Evolutionary conservation across 371 early-diverging fungal genomes (phyloP).

Genomic region (Mortierella sp.): DNA sequence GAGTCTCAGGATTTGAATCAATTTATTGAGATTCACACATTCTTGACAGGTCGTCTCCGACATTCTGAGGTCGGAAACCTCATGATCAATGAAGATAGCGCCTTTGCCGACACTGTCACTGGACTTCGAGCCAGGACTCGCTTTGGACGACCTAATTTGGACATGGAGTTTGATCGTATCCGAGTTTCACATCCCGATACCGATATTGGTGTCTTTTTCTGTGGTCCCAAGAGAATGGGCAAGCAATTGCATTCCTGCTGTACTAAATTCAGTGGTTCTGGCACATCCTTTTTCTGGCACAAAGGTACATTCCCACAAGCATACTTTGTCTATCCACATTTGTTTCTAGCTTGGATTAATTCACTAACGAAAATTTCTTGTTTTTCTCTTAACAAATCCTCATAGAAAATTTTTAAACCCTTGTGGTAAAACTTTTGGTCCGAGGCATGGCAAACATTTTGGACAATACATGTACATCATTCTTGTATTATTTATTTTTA

Average conservation of each 20-base stretch:
- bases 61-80: conserved; percentile 41
- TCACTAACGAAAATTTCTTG: not conserved
- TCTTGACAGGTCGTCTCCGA: conserved; percentile 75
- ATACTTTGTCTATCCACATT: not conserved
- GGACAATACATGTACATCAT: not conserved
- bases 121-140: not conserved
- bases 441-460: conserved; percentile 1
- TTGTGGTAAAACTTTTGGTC: not conserved
- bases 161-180: conserved; percentile 56
- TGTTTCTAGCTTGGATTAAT: not conserved
- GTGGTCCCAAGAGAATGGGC: conserved; percentile 67
- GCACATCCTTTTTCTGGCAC: conserved; percentile 55
- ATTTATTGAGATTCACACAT: conserved; percentile 79
- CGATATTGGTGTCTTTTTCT: conserved; percentile 72
- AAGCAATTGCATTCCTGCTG: conserved; percentile 66
- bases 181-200: conserved; percentile 58
- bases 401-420: conserved; percentile 35
- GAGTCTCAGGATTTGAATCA: conserved; percentile 73
- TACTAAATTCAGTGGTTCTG: conserved; percentile 70
- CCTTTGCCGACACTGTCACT: not conserved
- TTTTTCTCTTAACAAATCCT: not conserved
- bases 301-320: conserved; percentile 25
- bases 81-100: not conserved
- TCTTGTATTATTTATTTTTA: not conserved
- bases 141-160: not conserved